Conservation (phyloP, 23 red algal genomes). For the Porphyridium purpureum region DNA sequence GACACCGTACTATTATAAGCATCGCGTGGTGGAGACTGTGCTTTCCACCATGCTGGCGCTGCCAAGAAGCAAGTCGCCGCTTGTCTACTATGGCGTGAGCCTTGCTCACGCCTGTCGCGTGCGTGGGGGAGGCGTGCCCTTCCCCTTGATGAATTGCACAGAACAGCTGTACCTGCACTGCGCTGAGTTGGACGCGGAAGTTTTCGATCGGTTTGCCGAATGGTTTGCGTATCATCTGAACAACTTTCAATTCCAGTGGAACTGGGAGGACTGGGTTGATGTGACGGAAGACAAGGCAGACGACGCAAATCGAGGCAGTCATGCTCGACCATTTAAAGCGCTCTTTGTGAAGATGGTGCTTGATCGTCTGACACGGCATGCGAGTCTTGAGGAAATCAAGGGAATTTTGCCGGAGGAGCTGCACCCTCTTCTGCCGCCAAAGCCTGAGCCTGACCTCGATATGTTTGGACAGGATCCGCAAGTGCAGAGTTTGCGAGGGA, state of each 20-base stretch:
- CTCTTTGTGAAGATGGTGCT: no score
- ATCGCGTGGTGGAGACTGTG: slow-evolving; percentile 46
- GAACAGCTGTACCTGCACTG: slow-evolving; percentile 55
- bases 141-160: slow-evolving; percentile 44
- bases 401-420: no score
- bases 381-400: no score
- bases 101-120: slow-evolving; percentile 73
- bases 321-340: no score
- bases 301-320: no score
- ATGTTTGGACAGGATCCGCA: no score
- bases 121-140: slow-evolving; percentile 50
- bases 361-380: no score
- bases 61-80: slow-evolving; percentile 23
- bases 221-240: slow-evolving; percentile 93
- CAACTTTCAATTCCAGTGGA: slow-evolving; percentile 89
- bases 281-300: no score
- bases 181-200: slow-evolving; percentile 32
- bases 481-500: no score
- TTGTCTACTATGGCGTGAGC: slow-evolving; percentile 59
- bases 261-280: slow-evolving; percentile 84
- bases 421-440: no score
- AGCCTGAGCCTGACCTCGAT: no score
- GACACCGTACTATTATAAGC: slow-evolving; percentile 21
- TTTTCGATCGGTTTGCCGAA: slow-evolving; percentile 61
- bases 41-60: slow-evolving; percentile 53